Percentiles rank a stretch among this genome's conserved stretches.
These are phyloP conservation scores for Aschersonia sp. DNA, from an alignment of 2,329 filamentous ascomycete species.

Conservation along the genomic window DNA sequence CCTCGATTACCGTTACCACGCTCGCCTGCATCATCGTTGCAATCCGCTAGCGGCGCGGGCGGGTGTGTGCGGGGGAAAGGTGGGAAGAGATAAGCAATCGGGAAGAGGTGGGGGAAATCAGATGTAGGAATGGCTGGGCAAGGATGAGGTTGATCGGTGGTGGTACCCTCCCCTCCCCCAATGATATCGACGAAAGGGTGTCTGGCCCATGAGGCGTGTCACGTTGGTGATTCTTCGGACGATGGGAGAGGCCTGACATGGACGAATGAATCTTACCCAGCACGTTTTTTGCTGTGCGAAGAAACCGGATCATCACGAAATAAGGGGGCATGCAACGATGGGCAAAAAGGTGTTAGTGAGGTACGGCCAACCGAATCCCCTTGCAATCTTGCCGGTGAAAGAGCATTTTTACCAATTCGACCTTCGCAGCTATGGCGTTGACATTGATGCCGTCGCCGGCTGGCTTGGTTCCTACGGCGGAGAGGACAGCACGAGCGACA, in stretches of 20 bases:
- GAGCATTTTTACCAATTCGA: background rate
- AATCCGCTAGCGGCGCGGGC: background rate
- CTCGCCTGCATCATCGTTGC: too few relatives aligned
- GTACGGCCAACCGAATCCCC: background rate
- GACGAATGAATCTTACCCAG: too few relatives aligned
- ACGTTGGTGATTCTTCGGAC: too few relatives aligned
- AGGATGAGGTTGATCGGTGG: background rate
- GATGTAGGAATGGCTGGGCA: background rate
- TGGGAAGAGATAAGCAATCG: background rate
- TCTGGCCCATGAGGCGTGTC: too few relatives aligned
- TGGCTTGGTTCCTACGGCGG: slow-evolving; percentile 66
- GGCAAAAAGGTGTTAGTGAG: slow-evolving; percentile 20
- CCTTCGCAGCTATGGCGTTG: slow-evolving; percentile 44
- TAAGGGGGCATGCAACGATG: slow-evolving; percentile 9
- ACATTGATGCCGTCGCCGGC: slow-evolving; percentile 62
- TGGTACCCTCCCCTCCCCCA: too few relatives aligned
- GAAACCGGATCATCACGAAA: background rate
- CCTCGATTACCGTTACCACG: too few relatives aligned
- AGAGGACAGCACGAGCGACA: slow-evolving; percentile 57
- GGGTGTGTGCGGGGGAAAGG: background rate
- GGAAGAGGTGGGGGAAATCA: background rate
- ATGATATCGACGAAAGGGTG: too few relatives aligned
- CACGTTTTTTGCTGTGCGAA: too few relatives aligned
- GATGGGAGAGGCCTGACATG: too few relatives aligned
- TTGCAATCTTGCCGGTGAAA: background rate